Evolutionary conservation across 2,329 filamentous ascomycete species (phyloP), one percentile per base, ranked within the genome.

Genomic region (Blumeriella jaapii): DNA sequence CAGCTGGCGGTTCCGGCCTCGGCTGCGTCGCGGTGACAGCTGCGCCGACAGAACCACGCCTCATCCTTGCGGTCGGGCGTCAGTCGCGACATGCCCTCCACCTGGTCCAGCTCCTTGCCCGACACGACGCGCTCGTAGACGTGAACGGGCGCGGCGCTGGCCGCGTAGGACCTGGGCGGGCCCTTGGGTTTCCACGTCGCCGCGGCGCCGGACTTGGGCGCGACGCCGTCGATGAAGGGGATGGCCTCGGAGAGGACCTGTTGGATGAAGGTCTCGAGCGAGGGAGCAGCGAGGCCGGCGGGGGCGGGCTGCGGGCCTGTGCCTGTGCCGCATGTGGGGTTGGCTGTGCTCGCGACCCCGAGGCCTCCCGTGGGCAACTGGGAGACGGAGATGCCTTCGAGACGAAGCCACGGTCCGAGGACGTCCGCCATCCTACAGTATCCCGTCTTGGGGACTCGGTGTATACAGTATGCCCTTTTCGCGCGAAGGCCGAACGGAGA

Each of bases 41-140:
- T 80, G 28, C 66, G 66, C 37, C 81, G 67, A 25, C 71, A 71
- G 34, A 68, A 68, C 24, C 80, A 85, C 12, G 63, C 67, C 56
- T 81, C 77, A 19, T 49, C 41, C 33, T 55, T 52, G 40, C 58
- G 55, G 40, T 54, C 49, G 22, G 55, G 50, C 6, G 41, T 40
- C 25, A 42, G 42, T 16, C 44, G 29, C 30, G 38, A 48, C 45
- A 49, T 47, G 11, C 45, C 42, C 18, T 59, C 58, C 14, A 64
- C 47, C 23, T 50, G 49, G 31, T 58, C 56, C 5, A 74, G 57
- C 19, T 65, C 63, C 22, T 58, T 53, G 1, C 59, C 57, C 6
- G 61, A 46, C 14, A 79, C 56, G 10, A 61, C 60, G 37, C 67
- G 65, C 47, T 71, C 63, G 39, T 64, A 66, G 14, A 78, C 54